Evolutionary conservation across 306 rosid species (phyloP).

Genomic region (Morella rubra): DNA sequence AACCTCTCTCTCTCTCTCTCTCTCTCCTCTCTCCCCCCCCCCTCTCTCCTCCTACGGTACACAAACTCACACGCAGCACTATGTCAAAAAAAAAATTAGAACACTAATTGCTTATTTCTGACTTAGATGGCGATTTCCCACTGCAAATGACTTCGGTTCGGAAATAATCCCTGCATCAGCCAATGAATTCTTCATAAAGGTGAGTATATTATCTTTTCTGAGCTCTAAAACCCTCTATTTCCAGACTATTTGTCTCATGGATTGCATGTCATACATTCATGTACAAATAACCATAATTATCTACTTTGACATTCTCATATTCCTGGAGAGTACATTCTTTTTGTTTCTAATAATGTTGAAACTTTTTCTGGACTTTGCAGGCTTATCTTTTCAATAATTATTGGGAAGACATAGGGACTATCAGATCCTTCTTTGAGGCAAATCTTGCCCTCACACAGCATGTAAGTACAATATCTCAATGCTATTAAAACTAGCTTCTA

Average conservation of each 20-base stretch:
- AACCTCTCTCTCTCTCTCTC: neutral
- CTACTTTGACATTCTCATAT: neutral
- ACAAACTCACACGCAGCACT: slow-evolving; percentile 14
- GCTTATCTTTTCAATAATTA: slow-evolving; percentile 96
- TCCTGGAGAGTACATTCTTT: neutral
- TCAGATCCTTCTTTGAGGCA: slow-evolving; percentile 93
- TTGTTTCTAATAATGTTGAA: neutral
- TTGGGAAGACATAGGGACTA: slow-evolving; percentile 98
- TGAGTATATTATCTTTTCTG: neutral
- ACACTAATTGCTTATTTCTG: slow-evolving; percentile 34
- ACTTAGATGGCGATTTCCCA: slow-evolving; percentile 93
- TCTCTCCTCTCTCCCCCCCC: neutral
- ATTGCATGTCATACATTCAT: neutral
- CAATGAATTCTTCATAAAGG: slow-evolving; percentile 79
- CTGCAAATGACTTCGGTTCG: slow-evolving; percentile 98
- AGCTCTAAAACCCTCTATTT: neutral
- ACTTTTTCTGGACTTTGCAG: slow-evolving; percentile 36
- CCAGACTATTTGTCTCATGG: neutral
- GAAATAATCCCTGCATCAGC: slow-evolving; percentile 97
- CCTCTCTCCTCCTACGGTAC: neutral
- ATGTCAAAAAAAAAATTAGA: slow-evolving; percentile 18
- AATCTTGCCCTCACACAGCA: slow-evolving; percentile 91
- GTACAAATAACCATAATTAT: neutral
- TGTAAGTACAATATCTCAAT: slow-evolving; percentile 47
- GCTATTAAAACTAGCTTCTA: slow-evolving; percentile 4